Evolutionary conservation across 352 stramenopile species (phyloP), one percentile per base, ranked within the genome.

Genomic region (Phytophthora crassamura): DNA sequence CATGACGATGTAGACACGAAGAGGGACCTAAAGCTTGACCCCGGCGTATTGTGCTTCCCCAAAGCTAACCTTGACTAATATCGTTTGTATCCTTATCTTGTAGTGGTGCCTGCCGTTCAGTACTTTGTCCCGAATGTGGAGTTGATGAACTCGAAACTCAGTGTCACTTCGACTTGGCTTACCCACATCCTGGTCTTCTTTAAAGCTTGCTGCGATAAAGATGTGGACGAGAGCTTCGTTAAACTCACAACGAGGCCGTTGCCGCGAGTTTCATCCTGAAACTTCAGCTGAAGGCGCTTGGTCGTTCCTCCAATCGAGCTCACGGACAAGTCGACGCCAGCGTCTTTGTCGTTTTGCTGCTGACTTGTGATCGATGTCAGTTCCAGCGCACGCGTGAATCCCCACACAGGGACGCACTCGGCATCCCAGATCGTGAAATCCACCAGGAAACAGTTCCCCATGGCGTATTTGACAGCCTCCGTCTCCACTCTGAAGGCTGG

Each of bases 351-450:
- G 12, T 55, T 28, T 9, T 62, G 41, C 22, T 68, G 64, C 7
- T 46, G 18, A 12, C 12, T 8, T 11, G 48, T 57, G 5, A 20
- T 11, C 0, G 39, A 28, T 3, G 45, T 15, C 4, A 83, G 33
- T 3, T 76, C 47, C 5, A 86, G 58, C 1, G 64, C 38, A 22
- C 73, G 68, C 35, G 57, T 84, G 30, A 86, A 75, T 5, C 66
- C 69, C 79, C 82, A 90, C 7, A 90, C 46, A 7, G 79, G 82
- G 4, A 69, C 47, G 34, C 75, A 86, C 10, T 78, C 67, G 42
- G 58, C 61, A 20, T 86, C 79, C 82, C 82, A 90, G 12, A 87
- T 57, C 9, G 46, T 82, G 32, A 89, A 74, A 39, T 90, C 82
- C n/a, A 89, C 67, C 25, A 85, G 10, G 1, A 89, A 18, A n/a